These are phyloP conservation scores for Sarocladium kiliense DNA, from an alignment of 2,329 filamentous ascomycete genomes.

Conservation along the genomic window DNA sequence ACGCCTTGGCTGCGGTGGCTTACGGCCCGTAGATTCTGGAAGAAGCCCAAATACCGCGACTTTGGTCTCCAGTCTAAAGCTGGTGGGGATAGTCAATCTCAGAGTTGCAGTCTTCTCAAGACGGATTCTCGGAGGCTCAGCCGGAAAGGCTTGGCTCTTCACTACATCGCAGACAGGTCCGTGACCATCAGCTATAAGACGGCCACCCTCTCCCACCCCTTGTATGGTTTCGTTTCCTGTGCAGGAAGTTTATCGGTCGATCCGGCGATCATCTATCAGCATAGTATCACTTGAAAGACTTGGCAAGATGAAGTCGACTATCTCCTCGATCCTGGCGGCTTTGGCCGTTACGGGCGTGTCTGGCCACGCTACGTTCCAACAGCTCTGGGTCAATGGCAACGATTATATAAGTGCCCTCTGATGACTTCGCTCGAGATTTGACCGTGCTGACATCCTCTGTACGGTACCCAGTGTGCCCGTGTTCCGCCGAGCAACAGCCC, in stretches of 20 bases:
- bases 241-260: background rate
- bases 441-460: constrained; percentile 18
- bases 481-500: constrained; percentile 46
- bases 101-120: background rate
- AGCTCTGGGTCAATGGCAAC: constrained; percentile 38
- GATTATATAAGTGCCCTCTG: constrained; percentile 29
- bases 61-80: background rate
- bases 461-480: constrained; percentile 41
- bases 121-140: background rate
- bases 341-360: constrained; percentile 31
- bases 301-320: constrained; percentile 28
- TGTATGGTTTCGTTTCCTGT: background rate
- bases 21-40: constrained; percentile 4
- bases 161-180: background rate
- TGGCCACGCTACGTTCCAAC: constrained; percentile 46
- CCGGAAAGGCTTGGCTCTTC: constrained; percentile 1
- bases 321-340: constrained; percentile 24
- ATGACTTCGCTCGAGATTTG: background rate
- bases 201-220: background rate
- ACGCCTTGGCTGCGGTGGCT: constrained; percentile 5
- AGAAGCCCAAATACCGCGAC: background rate
- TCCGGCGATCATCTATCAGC: too few relatives aligned
- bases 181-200: background rate
- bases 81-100: background rate
- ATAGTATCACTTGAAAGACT: background rate